Conservation (phyloP, 2,329 filamentous ascomycete genomes). For the Aureobasidium zeae region DNA sequence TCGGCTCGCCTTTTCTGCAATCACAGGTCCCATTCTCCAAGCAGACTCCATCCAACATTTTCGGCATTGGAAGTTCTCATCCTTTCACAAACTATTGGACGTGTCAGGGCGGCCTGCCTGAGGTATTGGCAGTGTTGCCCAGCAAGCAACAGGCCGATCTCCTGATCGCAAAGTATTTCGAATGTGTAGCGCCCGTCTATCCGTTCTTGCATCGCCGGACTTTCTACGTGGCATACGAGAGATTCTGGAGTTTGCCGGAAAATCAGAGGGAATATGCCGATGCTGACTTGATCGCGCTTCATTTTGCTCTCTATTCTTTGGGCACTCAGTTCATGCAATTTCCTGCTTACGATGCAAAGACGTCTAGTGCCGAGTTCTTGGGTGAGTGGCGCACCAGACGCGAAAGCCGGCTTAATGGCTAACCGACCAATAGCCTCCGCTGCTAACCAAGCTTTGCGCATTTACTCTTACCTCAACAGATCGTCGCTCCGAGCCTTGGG, state of each 20-base stretch:
- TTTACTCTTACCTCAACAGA: constrained; percentile 67
- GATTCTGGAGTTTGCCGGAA: constrained; percentile 58
- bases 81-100: constrained; percentile 83
- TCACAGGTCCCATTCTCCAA: constrained; percentile 65
- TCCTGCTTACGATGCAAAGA: constrained; percentile 50
- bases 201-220: constrained; percentile 68
- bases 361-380: constrained; percentile 73
- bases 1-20: constrained; percentile 47
- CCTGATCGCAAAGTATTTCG: constrained; percentile 47
- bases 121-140: constrained; percentile 66
- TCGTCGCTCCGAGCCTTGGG: constrained; percentile 65
- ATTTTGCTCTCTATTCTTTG: constrained; percentile 68
- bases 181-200: constrained; percentile 66
- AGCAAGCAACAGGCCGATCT: constrained; percentile 69
- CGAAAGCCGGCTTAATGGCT: background rate
- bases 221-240: constrained; percentile 69
- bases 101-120: constrained; percentile 59
- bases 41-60: constrained; percentile 64
- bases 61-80: constrained; percentile 70
- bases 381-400: constrained; percentile 27
- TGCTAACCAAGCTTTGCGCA: constrained; percentile 64
- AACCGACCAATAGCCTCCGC: constrained; percentile 43
- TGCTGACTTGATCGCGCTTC: constrained; percentile 59
- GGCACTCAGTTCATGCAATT: constrained; percentile 67
- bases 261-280: constrained; percentile 54